These are phyloP conservation scores for Colletotrichum lindemuthianum DNA, from an alignment of 2,329 filamentous ascomycete genomes.

Conservation along the genomic window DNA sequence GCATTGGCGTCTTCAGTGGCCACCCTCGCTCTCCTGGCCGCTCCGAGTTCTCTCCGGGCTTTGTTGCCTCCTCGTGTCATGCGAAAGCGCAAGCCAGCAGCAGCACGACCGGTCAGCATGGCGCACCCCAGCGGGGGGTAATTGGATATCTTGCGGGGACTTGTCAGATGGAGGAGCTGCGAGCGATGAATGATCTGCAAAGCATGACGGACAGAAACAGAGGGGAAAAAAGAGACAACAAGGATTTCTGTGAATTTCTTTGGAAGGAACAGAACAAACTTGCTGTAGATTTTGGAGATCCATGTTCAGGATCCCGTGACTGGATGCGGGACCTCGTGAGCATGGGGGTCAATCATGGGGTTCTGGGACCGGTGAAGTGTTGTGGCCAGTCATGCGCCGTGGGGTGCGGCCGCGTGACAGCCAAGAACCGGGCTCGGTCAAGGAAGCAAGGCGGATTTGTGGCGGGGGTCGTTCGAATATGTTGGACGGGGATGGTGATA, in stretches of 20 bases:
- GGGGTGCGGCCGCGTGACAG: conserved; percentile 31
- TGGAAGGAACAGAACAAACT: no score
- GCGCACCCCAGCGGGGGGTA: no score
- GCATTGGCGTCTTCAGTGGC: background rate
- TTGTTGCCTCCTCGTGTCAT: conserved; percentile 1
- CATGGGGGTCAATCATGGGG: conserved; percentile 22
- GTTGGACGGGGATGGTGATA: conserved; percentile 3
- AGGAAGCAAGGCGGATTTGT: conserved; percentile 5
- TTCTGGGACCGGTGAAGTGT: conserved; percentile 33
- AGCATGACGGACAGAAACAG: conserved; percentile 1
- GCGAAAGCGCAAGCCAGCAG: background rate
- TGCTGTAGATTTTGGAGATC: background rate
- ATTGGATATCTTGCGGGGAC: conserved; percentile 4
- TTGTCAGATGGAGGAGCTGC: background rate
- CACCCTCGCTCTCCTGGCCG: no score
- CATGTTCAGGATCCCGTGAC: conserved; percentile 24
- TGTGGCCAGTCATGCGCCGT: conserved; percentile 33
- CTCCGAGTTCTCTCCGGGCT: background rate
- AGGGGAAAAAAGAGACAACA: background rate
- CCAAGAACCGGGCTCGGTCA: conserved; percentile 33
- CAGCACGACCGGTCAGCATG: no score
- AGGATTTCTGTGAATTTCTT: no score
- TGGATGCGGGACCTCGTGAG: conserved; percentile 10
- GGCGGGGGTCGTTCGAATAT: background rate
- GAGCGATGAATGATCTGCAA: conserved; percentile 4